Base-by-base conservation (phyloP, 352 stramenopile genomes). In the Phytophthora syringae region DNA sequence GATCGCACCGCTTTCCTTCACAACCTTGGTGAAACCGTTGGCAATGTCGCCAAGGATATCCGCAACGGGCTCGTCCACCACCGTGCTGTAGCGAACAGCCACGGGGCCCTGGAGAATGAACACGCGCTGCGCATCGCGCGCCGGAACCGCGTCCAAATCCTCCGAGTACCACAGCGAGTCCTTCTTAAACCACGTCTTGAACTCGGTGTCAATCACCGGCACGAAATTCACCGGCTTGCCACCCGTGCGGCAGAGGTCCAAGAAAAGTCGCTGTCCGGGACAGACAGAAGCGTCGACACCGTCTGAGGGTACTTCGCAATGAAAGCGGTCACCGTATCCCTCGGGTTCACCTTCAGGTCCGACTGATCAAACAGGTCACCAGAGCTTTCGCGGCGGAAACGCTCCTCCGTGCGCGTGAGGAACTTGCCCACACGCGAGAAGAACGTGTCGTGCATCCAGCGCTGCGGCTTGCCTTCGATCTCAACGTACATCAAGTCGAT, bases 111-210 rank as follows among this genome's bases (percentile, higher is more conserved):
- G 85, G 5, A 97, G 83, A 22, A 97, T 87, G 67, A 86, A 90
- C 7, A 94, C 90, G 7, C 88, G 84, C 67, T 94, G 86, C 11
- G 78, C 82, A 58, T 96, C 88, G 22, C 76, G 81, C 43, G 81
- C 79, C 0, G 84, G 86, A 5, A 96, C 84, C 1, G 85, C 87
- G 28, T 96, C 88, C 57, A 96, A 64, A 36, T 96, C 86, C 61
- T 97, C 88, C 37, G 87, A 95, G 77, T 94, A 97, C 90, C 90
- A 97, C 16, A 97, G 64, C 44, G 87, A 96, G 60, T 97, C 90
- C 69, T 94, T 97, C 78, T 94, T 96, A 67, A 96, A 94, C 86
- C 86, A 96, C 7, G 77, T 91, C 56, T 81, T 80, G 47, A 97
- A 78, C 32, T 96, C 89, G 22, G 69, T 76, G 80, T 96, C 86